These are phyloP conservation scores for Trichosporon coremiiforme DNA, from an alignment of 1,284 basidiomycete species.

Conservation along the genomic window DNA sequence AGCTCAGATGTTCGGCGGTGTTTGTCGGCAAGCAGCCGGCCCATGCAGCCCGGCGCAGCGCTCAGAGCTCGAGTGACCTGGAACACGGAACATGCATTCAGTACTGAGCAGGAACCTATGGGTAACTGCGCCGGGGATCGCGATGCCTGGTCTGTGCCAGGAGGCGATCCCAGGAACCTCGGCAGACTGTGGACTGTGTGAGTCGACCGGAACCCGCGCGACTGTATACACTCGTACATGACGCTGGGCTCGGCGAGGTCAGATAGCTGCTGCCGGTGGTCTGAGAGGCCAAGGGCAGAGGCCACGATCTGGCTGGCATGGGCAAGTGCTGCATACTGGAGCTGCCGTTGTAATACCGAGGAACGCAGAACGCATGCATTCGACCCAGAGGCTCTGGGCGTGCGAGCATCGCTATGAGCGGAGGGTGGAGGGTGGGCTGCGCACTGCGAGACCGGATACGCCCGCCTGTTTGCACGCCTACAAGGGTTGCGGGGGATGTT, in stretches of 20 bases:
- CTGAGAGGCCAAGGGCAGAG: not conserved
- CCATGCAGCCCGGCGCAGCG: not conserved
- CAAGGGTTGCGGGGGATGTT: not conserved
- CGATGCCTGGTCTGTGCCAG: not conserved
- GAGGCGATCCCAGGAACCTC: conserved; percentile 1
- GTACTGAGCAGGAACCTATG: not conserved
- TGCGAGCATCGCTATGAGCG: not conserved
- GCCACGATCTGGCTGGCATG: not conserved
- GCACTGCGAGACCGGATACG: not conserved
- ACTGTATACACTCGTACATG: too few species aligned
- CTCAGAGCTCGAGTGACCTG: too few species aligned
- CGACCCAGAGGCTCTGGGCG: not conserved
- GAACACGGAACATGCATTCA: conserved; percentile 2
- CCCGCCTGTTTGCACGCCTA: conserved; percentile 17
- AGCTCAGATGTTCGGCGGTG: not conserved
- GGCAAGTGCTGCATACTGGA: not conserved
- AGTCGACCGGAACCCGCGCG: not conserved
- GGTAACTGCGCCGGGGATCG: not conserved
- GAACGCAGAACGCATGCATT: not conserved
- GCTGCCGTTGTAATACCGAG: not conserved
- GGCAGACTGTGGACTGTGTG: not conserved
- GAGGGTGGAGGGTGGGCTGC: not conserved
- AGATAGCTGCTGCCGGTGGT: not conserved
- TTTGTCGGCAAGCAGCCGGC: not conserved
- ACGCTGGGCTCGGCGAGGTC: not conserved